Evolutionary conservation across 257 asterid species (phyloP).

Genomic region (Dorcoceras hygrometricum): DNA sequence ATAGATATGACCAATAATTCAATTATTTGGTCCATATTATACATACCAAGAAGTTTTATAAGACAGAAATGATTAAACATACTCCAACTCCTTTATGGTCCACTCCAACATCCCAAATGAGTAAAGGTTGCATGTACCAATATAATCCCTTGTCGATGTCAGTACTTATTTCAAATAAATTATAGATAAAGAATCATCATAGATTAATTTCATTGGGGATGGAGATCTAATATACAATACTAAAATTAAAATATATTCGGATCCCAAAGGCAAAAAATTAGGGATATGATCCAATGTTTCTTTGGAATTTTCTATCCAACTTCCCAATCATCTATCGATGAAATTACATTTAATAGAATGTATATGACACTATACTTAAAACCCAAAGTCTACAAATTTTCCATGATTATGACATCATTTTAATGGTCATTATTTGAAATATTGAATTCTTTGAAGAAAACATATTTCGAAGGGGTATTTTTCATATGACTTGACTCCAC

Average conservation of each 20-base stretch:
- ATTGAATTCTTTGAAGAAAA: not conserved
- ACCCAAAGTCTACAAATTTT: too few relatives aligned
- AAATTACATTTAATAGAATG: not conserved
- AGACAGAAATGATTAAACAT: not conserved
- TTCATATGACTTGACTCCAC: slow-evolving; percentile 43
- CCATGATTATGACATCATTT: not conserved
- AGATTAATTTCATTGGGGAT: not conserved
- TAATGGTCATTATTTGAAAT: not conserved
- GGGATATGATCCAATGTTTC: slow-evolving; percentile 9
- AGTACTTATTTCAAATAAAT: slow-evolving; percentile 21
- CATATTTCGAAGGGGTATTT: too few relatives aligned
- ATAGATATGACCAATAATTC: not conserved
- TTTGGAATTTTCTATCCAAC: not conserved
- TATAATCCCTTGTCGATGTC: slow-evolving; percentile 19
- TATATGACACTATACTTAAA: too few relatives aligned
- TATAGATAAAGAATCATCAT: not conserved
- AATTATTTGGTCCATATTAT: too few relatives aligned
- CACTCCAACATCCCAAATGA: slow-evolving; percentile 16
- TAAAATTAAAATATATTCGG: too few relatives aligned
- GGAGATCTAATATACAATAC: too few relatives aligned
- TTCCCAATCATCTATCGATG: not conserved
- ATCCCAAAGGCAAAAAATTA: too few relatives aligned
- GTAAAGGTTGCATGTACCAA: slow-evolving; percentile 16
- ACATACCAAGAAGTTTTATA: not conserved
- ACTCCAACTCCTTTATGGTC: slow-evolving; percentile 2